Evolutionary conservation across 106 monocot genomes (phyloP).

Genomic region (Allium fistulosum): DNA sequence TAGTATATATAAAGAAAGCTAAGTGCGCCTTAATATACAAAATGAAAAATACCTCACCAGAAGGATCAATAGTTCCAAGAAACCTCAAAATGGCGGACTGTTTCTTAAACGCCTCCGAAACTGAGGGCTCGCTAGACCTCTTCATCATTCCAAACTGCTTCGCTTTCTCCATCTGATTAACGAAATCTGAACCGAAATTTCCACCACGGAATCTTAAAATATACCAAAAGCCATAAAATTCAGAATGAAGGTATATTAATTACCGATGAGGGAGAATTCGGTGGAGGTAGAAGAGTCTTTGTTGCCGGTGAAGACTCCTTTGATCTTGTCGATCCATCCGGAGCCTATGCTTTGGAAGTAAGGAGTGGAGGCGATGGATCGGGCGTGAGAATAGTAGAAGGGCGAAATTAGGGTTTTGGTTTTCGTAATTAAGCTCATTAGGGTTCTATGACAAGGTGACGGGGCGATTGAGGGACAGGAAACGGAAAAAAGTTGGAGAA

Average conservation of each 20-base stretch:
- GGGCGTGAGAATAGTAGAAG: slow-evolving; percentile 17
- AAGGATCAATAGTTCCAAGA: slow-evolving; percentile 79
- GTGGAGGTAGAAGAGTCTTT: slow-evolving; percentile 12
- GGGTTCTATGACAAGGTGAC: no score
- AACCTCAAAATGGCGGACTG: slow-evolving; percentile 67
- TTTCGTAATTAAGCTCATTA: slow-evolving; percentile 5
- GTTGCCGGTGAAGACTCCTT: slow-evolving; percentile 87
- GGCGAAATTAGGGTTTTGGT: not conserved
- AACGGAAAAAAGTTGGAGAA: no score
- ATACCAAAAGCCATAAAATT: not conserved
- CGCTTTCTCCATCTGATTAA: slow-evolving; percentile 89
- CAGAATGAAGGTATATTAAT: not conserved
- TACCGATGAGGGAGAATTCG: slow-evolving; percentile 51
- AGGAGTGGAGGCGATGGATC: slow-evolving; percentile 64
- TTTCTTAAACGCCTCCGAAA: slow-evolving; percentile 66
- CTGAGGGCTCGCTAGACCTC: slow-evolving; percentile 66
- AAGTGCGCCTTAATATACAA: no score
- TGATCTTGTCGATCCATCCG: slow-evolving; percentile 96
- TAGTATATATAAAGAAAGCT: no score
- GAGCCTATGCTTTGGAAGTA: slow-evolving; percentile 29
- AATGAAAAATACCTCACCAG: slow-evolving; percentile 50
- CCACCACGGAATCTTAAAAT: not conserved
- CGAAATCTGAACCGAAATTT: slow-evolving; percentile 50
- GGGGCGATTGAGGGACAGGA: no score
- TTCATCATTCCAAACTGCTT: slow-evolving; percentile 67